A percentile compares a stretch with the other conserved stretches of the same genome.
phyloP scores from a whole-genome alignment of 495 filamentous ascomycete species.

The Penicillium verhagenii region DNA sequence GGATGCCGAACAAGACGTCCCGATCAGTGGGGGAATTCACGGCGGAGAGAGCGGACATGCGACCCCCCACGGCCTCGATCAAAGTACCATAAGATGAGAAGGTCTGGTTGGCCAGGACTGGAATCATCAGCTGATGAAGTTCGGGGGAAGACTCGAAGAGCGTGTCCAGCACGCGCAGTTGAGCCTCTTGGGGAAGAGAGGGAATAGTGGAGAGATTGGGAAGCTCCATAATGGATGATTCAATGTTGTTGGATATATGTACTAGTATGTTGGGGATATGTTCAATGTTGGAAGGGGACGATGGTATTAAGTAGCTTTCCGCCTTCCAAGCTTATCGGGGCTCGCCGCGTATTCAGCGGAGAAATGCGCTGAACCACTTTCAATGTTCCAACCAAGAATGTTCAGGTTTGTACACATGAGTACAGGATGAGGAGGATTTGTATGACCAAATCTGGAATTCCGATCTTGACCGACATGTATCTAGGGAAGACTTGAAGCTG shows the following conservation, averaged over 20 bases:
- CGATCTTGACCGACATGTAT: not conserved
- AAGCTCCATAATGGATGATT: conserved; percentile 33
- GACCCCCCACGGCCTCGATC: conserved; percentile 56
- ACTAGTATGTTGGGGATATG: not conserved
- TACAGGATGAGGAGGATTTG: too few species aligned
- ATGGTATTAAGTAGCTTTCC: conserved; percentile 8
- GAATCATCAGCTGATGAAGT: conserved; percentile 69
- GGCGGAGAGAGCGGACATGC: conserved; percentile 52
- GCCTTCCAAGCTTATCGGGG: conserved; percentile 6
- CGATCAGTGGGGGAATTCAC: conserved; percentile 49
- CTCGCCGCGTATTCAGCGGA: not conserved
- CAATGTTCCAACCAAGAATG: not conserved
- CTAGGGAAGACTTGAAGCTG: too few species aligned
- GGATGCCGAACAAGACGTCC: conserved; percentile 62
- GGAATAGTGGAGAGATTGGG: conserved; percentile 53
- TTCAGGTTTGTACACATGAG: too few species aligned
- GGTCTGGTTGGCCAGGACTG: conserved; percentile 58
- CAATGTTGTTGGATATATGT: not conserved
- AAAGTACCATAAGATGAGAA: conserved; percentile 63
- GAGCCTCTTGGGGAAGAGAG: conserved; percentile 53
- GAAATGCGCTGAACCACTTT: not conserved
- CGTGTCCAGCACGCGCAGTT: conserved; percentile 66
- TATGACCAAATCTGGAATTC: conserved; percentile 1
- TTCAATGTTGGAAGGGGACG: not conserved
- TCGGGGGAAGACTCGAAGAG: conserved; percentile 85